phyloP scores from a whole-genome alignment of 495 filamentous ascomycete genomes.

The Neurospora discreta region DNA sequence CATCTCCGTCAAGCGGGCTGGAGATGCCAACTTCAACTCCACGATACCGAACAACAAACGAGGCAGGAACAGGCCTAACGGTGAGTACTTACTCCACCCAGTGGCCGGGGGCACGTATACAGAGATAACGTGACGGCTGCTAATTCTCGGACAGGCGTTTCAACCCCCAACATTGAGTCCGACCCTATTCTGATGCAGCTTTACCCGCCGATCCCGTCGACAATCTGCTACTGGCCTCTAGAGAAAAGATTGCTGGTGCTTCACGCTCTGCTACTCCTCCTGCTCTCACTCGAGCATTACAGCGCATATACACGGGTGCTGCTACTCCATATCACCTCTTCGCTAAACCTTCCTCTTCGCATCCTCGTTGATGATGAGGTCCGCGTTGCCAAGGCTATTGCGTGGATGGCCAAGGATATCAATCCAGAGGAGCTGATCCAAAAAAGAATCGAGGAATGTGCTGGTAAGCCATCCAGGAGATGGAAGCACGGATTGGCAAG shows the following conservation, averaged over 20 bases:
- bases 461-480: conserved; percentile 46
- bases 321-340: conserved; percentile 57
- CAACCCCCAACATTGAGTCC: conserved; percentile 20
- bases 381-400: conserved; percentile 59
- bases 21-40: conserved; percentile 8
- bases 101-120: not conserved
- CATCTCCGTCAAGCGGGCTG: conserved; percentile 23
- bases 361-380: conserved; percentile 61
- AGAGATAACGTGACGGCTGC: not conserved
- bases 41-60: conserved; percentile 1
- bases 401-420: conserved; percentile 62
- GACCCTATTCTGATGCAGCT: conserved; percentile 28
- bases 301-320: conserved; percentile 63
- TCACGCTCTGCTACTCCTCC: conserved; percentile 55
- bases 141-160: conserved; percentile 16
- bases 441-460: conserved; percentile 51
- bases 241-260: conserved; percentile 39
- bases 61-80: conserved; percentile 4
- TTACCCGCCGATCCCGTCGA: conserved; percentile 34
- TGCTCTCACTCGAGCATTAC: conserved; percentile 77
- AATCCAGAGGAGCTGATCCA: conserved; percentile 54
- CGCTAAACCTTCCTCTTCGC: conserved; percentile 52
- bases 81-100: conserved; percentile 1
- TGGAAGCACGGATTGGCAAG: conserved; percentile 58
- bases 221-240: conserved; percentile 27